Evolutionary conservation across 257 asterid species (phyloP).

Genomic region (Solanum dulcamara): DNA sequence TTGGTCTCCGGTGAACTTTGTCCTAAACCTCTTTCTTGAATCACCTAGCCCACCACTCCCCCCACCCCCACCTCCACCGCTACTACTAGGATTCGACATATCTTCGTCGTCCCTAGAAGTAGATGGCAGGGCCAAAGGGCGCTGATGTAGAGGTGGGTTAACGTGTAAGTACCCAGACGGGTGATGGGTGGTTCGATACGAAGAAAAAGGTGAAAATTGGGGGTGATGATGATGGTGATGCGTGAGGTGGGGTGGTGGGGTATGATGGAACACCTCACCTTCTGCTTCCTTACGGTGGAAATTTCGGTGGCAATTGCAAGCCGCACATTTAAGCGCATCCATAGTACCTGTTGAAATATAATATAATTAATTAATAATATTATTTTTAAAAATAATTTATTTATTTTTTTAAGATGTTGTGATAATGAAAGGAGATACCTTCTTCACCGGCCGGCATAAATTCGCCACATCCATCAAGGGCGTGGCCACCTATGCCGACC

Average conservation of each 20-base stretch:
- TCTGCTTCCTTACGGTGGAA: slow-evolving; percentile 61
- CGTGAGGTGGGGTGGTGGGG: neutral
- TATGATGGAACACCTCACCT: slow-evolving; percentile 9
- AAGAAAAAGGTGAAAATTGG: slow-evolving; percentile 14
- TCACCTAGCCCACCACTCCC: slow-evolving; percentile 7
- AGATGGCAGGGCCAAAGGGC: slow-evolving; percentile 19
- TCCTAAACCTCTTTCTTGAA: slow-evolving; percentile 35
- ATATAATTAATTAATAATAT: neutral
- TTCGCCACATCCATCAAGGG: slow-evolving; percentile 76
- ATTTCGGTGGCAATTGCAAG: slow-evolving; percentile 77
- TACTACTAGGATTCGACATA: slow-evolving; percentile 33
- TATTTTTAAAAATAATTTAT: too few relatives aligned
- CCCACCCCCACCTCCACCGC: slow-evolving; percentile 19
- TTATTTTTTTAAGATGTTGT: neutral
- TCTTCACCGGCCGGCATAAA: slow-evolving; percentile 67
- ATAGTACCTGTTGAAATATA: slow-evolving; percentile 6
- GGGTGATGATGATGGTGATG: slow-evolving; percentile 15
- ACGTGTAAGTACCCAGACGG: slow-evolving; percentile 29
- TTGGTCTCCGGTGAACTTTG: slow-evolving; percentile 42
- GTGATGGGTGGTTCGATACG: slow-evolving; percentile 7
- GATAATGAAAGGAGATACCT: slow-evolving; percentile 16
- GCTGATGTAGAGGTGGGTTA: slow-evolving; percentile 14
- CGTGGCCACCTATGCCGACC: slow-evolving; percentile 59
- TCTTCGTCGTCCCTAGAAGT: slow-evolving; percentile 33
- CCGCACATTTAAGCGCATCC: slow-evolving; percentile 60